These are phyloP conservation scores for Wickerhamomyces hampshirensis DNA, from an alignment of 805 yeast genomes.

Conservation along the genomic window DNA sequence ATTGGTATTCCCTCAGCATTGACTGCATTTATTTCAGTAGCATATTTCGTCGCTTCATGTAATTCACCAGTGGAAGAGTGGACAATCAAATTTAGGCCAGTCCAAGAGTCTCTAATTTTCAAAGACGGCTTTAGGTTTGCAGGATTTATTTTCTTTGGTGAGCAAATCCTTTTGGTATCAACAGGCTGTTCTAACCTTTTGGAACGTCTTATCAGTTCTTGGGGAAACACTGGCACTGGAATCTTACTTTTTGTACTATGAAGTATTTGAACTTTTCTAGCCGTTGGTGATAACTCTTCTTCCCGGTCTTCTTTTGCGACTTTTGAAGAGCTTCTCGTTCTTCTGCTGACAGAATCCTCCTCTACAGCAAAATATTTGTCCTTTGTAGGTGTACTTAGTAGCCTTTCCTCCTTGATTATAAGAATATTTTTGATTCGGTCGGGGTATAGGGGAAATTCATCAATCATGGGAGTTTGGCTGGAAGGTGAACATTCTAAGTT, in stretches of 20 bases:
- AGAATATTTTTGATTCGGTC: neutral
- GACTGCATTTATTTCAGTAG: constrained; percentile 61
- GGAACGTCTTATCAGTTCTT: constrained; percentile 17
- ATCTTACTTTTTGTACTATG: constrained; percentile 16
- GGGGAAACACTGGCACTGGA: constrained; percentile 13
- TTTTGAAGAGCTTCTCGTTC: constrained; percentile 7
- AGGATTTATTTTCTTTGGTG: constrained; percentile 15
- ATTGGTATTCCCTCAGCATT: constrained; percentile 59
- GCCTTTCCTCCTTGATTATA: constrained; percentile 11
- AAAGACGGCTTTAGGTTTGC: constrained; percentile 12
- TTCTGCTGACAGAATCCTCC: constrained; percentile 12
- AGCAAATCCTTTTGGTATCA: constrained; percentile 7
- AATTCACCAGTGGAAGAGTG: constrained; percentile 57
- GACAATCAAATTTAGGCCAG: constrained; percentile 41
- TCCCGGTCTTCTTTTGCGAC: neutral
- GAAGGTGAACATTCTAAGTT: neutral
- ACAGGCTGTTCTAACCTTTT: constrained; percentile 13
- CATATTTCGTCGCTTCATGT: constrained; percentile 63
- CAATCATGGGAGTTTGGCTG: neutral
- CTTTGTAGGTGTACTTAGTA: constrained; percentile 13
- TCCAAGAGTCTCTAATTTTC: constrained; percentile 4
- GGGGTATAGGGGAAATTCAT: constrained; percentile 16
- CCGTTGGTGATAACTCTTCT: constrained; percentile 11
- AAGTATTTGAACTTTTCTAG: constrained; percentile 5
- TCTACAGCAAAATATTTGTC: constrained; percentile 1